A percentile compares a stretch with the other conserved stretches of the same genome.
Evolutionary conservation across 2,329 filamentous ascomycete genomes (phyloP).

Genomic region (Pestalotiopsis sp.): DNA sequence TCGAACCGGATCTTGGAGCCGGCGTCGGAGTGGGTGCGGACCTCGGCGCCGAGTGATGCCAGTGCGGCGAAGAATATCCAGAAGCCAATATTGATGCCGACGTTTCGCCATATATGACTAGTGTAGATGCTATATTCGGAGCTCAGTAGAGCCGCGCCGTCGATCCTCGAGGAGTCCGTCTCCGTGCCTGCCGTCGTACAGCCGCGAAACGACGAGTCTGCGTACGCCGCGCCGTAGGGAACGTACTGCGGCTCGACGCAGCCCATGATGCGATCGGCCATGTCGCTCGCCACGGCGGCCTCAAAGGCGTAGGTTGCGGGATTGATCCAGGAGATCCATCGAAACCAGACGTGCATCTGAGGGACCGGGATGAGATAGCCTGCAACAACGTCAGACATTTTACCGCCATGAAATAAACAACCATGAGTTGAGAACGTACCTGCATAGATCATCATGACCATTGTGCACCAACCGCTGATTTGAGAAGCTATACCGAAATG

Average conservation of each 20-base stretch:
- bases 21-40: constrained; percentile 48
- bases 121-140: constrained; percentile 57
- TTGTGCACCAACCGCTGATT: constrained; percentile 27
- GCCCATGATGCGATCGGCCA: constrained; percentile 44
- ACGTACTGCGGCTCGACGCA: constrained; percentile 63
- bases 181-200: constrained; percentile 2
- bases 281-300: constrained; percentile 60
- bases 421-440: constrained; percentile 17
- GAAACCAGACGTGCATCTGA: constrained; percentile 58
- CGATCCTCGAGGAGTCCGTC: constrained; percentile 33
- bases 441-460: constrained; percentile 31
- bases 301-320: constrained; percentile 69
- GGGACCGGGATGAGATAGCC: constrained; percentile 49
- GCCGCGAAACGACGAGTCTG: constrained; percentile 14
- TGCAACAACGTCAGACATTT: constrained; percentile 48
- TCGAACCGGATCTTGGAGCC: constrained; percentile 24
- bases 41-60: constrained; percentile 59
- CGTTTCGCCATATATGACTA: constrained; percentile 64
- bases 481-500: constrained; percentile 37
- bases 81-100: constrained; percentile 62
- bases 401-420: constrained; percentile 18
- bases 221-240: constrained; percentile 47
- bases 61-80: constrained; percentile 61
- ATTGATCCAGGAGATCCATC: constrained; percentile 60
- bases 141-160: constrained; percentile 55